A percentile compares a stretch with the other conserved stretches of the same genome.
Conservation (phyloP, 495 filamentous ascomycete species). For the Tuber calosporum region DNA sequence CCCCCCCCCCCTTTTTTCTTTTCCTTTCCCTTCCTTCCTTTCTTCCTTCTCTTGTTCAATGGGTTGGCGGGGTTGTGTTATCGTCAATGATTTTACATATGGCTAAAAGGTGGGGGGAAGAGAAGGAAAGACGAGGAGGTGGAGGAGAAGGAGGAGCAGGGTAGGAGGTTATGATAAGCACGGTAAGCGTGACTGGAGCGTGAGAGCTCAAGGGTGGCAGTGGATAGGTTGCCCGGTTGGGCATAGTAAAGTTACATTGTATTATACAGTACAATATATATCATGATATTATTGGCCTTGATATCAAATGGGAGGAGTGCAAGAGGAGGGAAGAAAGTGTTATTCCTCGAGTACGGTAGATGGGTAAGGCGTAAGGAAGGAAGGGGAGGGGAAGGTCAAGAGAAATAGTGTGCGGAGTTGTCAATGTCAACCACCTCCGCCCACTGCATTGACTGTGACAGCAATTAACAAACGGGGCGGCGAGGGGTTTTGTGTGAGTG, state of each 20-base stretch:
- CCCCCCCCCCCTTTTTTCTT: not conserved
- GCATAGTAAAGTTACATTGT: not conserved
- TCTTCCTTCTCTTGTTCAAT: not conserved
- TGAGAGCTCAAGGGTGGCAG: not conserved
- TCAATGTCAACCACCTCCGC: not conserved
- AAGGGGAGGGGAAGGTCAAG: not conserved
- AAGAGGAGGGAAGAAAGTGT: not conserved
- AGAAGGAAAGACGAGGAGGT: too few species aligned
- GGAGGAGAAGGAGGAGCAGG: too few species aligned
- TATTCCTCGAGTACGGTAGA: too few species aligned
- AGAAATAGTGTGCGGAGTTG: not conserved
- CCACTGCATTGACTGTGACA: not conserved
- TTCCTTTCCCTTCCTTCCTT: not conserved
- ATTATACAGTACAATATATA: too few species aligned
- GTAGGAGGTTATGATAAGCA: not conserved
- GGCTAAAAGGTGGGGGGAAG: not conserved
- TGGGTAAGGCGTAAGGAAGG: not conserved
- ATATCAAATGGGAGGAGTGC: not conserved
- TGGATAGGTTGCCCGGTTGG: not conserved
- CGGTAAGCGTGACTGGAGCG: not conserved
- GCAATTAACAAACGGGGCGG: not conserved
- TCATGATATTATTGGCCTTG: not conserved
- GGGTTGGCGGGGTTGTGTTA: not conserved
- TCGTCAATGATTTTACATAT: constrained; percentile 1
- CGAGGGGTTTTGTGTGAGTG: not conserved